A percentile compares a stretch with the other conserved stretches of the same genome.
Conservation (phyloP, 1,139 yeast species). For the Yueomyces sp. region DNA sequence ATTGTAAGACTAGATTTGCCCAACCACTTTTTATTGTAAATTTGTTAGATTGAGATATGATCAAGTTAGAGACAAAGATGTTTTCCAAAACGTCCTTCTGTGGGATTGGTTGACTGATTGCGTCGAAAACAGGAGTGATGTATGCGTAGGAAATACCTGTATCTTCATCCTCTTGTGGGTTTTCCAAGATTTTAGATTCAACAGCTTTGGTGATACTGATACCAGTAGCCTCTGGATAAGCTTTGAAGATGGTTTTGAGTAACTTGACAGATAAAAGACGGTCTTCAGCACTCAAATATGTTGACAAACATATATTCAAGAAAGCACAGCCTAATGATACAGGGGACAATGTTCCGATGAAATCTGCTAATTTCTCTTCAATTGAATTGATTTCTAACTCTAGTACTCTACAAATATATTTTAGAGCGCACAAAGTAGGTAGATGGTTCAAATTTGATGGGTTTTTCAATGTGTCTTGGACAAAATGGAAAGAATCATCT, state of each 20-base stretch:
- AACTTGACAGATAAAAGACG: conserved; percentile 13
- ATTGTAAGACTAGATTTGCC: conserved; percentile 63
- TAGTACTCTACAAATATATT: conserved; percentile 9
- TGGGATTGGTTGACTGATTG: conserved; percentile 30
- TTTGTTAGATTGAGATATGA: conserved; percentile 40
- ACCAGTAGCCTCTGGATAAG: conserved; percentile 15
- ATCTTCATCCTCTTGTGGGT: conserved; percentile 4
- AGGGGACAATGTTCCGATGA: conserved; percentile 8
- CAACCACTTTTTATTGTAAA: conserved; percentile 47
- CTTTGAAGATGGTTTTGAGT: conserved; percentile 9
- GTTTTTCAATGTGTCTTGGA: conserved; percentile 12
- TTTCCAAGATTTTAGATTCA: conserved; percentile 9
- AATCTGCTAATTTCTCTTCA: conserved; percentile 4
- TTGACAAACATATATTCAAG: conserved; percentile 12
- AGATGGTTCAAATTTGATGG: conserved; percentile 13
- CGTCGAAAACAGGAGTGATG: conserved; percentile 33
- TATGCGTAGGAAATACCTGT: conserved; percentile 11
- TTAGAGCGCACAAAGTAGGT: conserved; percentile 13
- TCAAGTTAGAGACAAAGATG: conserved; percentile 35
- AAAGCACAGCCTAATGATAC: conserved; percentile 13
- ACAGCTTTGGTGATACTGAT: conserved; percentile 12
- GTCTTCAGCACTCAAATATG: conserved; percentile 7
- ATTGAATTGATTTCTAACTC: conserved; percentile 3
- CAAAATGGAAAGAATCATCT: conserved; percentile 21
- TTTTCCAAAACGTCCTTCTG: conserved; percentile 27